Conservation (phyloP, 176 grass and related monocot genomes). For the Panicum miliaceum region DNA sequence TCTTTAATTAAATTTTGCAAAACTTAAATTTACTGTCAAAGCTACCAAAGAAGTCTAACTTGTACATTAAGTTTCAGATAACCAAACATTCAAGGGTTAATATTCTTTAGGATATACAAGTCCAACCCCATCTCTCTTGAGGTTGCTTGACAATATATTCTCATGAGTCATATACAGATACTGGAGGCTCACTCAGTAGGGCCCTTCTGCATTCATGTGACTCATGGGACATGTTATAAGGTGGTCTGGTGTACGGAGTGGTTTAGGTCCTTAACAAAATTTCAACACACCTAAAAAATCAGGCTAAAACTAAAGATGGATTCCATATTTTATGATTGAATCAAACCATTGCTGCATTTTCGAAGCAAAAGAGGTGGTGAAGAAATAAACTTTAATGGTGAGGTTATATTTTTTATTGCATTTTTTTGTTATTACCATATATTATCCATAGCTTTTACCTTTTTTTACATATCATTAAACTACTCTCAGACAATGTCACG, state of each 20-base stretch:
- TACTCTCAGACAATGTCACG: background rate
- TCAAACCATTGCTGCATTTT: background rate
- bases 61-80: background rate
- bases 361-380: background rate
- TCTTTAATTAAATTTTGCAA: background rate
- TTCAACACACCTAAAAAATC: background rate
- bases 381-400: background rate
- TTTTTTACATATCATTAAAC: background rate
- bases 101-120: background rate
- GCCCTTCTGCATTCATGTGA: background rate
- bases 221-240: background rate
- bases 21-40: background rate
- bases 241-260: background rate
- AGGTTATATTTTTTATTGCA: background rate
- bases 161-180: background rate
- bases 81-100: background rate
- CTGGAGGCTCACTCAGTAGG: background rate
- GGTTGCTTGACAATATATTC: background rate
- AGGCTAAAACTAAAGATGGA: background rate
- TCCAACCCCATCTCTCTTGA: background rate
- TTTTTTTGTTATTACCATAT: background rate
- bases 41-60: background rate
- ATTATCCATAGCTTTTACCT: background rate
- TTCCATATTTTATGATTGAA: background rate
- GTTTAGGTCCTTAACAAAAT: background rate